Conservation (phyloP, 352 stramenopile genomes). For the Blastocystis sp. region DNA sequence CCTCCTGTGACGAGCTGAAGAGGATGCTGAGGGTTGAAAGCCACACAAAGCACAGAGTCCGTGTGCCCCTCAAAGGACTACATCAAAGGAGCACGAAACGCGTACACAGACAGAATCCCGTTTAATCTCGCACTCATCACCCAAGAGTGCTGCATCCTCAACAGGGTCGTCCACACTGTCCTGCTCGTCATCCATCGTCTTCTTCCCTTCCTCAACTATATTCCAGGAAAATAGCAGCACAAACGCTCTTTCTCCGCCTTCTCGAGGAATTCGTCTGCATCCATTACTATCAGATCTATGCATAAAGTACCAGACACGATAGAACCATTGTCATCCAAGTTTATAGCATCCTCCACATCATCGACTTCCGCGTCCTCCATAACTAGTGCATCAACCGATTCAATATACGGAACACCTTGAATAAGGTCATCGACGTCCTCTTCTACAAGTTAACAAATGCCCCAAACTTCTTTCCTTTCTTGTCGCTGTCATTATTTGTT, state of each 20-base stretch:
- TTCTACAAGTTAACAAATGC: neutral
- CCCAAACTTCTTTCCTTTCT: neutral
- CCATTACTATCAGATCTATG: constrained; percentile 51
- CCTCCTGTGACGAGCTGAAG: neutral
- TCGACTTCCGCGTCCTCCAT: constrained; percentile 32
- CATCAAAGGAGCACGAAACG: neutral
- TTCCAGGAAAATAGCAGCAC: neutral
- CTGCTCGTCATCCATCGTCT: neutral
- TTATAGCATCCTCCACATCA: constrained; percentile 9
- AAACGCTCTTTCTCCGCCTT: constrained; percentile 1
- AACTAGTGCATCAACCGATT: neutral
- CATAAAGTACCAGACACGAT: neutral
- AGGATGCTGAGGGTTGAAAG: neutral
- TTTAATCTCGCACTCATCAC: neutral
- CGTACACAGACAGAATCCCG: constrained; percentile 24
- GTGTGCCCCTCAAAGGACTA: constrained; percentile 49
- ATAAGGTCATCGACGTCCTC: constrained; percentile 11
- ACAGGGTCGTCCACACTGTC: neutral
- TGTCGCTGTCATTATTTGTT: neutral
- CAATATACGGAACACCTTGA: neutral
- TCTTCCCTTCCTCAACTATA: neutral
- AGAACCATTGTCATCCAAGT: constrained; percentile 33
- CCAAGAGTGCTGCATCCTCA: neutral
- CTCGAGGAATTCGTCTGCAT: constrained; percentile 46
- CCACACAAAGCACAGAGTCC: constrained; percentile 41